Conservation (phyloP, 345 rosid genomes). For the Nasturtium officinale region DNA sequence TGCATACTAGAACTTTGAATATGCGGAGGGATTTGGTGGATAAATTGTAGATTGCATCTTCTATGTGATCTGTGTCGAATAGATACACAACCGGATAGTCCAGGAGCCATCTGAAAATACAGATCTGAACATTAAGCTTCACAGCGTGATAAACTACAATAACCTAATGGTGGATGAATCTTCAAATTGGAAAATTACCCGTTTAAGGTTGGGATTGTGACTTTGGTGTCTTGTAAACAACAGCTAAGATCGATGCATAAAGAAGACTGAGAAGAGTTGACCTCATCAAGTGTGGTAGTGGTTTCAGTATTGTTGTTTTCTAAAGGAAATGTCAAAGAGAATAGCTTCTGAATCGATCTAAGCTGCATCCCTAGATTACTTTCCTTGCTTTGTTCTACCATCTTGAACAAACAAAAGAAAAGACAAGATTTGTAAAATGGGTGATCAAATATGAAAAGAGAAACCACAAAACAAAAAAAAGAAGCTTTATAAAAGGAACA, state of each 20-base stretch:
- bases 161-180: conserved; percentile 3
- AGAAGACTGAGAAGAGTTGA: conserved; percentile 50
- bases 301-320: conserved; percentile 40
- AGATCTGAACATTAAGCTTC: conserved; percentile 28
- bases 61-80: conserved; percentile 78
- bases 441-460: conserved; percentile 1
- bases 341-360: conserved; percentile 57
- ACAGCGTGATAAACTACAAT: background rate
- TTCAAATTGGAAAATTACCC: conserved; percentile 56
- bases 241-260: conserved; percentile 67
- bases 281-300: conserved; percentile 34
- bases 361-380: conserved; percentile 53
- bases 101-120: conserved; percentile 77
- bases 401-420: conserved; percentile 49
- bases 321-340: conserved; percentile 54
- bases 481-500: background rate
- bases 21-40: conserved; percentile 81
- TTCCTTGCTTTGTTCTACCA: conserved; percentile 56
- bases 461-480: background rate
- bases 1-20: conserved; percentile 61
- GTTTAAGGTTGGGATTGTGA: conserved; percentile 84
- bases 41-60: conserved; percentile 78
- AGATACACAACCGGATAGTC: conserved; percentile 90
- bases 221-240: conserved; percentile 67
- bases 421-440: conserved; percentile 18